A percentile compares a stretch with the other conserved stretches of the same genome.
These are phyloP conservation scores for Gaeumannomyces sp. DNA, from an alignment of 2,329 filamentous ascomycete species.

Conservation along the genomic window DNA sequence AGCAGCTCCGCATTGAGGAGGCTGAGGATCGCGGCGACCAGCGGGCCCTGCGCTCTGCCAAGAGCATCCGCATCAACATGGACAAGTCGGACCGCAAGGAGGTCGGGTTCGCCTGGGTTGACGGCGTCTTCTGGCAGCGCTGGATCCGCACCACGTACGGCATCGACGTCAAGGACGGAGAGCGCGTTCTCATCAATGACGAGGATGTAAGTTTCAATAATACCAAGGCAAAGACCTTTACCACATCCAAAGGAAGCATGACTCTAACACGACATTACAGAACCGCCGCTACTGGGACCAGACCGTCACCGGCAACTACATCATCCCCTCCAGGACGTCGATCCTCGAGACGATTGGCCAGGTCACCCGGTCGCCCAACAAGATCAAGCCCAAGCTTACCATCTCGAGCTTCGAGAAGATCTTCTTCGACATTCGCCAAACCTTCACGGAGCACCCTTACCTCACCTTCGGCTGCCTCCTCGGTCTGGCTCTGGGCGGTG, in stretches of 20 bases:
- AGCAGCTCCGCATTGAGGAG: conserved; percentile 93
- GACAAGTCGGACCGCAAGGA: conserved; percentile 80
- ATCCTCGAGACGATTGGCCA: conserved; percentile 82
- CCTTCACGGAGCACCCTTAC: conserved; percentile 54
- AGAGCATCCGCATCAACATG: conserved; percentile 88
- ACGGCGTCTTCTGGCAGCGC: conserved; percentile 93
- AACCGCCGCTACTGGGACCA: conserved; percentile 93
- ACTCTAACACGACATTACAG: conserved; percentile 35
- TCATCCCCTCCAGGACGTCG: conserved; percentile 80
- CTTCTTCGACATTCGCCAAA: conserved; percentile 58
- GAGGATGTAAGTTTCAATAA: conserved; percentile 68
- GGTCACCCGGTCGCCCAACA: conserved; percentile 60
- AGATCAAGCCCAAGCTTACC: conserved; percentile 73
- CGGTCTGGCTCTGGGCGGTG: conserved; percentile 46
- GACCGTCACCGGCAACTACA: conserved; percentile 82
- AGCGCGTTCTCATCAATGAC: conserved; percentile 93
- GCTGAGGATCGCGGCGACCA: conserved; percentile 91
- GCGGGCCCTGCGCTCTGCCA: conserved; percentile 76
- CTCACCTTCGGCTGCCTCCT: conserved; percentile 51
- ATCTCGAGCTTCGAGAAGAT: conserved; percentile 65
- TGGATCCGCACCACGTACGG: conserved; percentile 96
- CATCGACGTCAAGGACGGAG: conserved; percentile 79
- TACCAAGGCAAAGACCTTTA: neutral
- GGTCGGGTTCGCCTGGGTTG: conserved; percentile 94
- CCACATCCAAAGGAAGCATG: neutral